phyloP scores from a whole-genome alignment of 1,139 yeast genomes.

The Geotrichum aggregatum region DNA sequence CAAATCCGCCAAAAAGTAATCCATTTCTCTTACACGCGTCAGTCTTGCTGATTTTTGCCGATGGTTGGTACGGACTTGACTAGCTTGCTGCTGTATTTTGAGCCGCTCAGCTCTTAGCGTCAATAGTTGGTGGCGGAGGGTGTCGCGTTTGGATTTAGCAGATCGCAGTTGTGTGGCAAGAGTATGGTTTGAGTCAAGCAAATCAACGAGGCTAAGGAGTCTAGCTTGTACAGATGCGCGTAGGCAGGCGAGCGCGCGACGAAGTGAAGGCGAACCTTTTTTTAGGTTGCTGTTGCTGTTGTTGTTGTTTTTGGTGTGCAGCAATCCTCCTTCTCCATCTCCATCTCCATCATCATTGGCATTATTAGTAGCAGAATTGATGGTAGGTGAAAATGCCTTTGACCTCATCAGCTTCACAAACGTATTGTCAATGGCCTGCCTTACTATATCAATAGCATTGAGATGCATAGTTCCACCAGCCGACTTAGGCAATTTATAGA shows the following conservation, averaged over 20 bases:
- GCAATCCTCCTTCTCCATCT: too few species aligned
- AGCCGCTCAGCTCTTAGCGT: constrained; percentile 26
- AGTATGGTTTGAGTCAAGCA: constrained; percentile 27
- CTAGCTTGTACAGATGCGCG: constrained; percentile 23
- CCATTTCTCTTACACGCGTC: constrained; percentile 21
- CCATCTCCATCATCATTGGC: too few species aligned
- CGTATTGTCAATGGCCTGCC: constrained; percentile 24
- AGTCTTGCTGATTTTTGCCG: constrained; percentile 16
- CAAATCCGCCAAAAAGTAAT: constrained; percentile 24
- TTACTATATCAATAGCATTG: constrained; percentile 31
- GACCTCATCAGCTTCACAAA: constrained; percentile 16
- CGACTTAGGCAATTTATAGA: constrained; percentile 17
- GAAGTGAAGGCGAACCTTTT: constrained; percentile 15
- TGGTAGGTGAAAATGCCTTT: background rate
- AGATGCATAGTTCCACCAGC: constrained; percentile 18
- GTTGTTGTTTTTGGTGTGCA: constrained; percentile 8
- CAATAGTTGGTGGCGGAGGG: constrained; percentile 25
- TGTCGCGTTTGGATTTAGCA: constrained; percentile 25
- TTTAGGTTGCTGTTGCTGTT: constrained; percentile 4
- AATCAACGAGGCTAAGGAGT: constrained; percentile 25
- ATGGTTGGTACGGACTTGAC: constrained; percentile 22
- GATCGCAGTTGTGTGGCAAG: constrained; percentile 24
- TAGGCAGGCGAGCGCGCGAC: constrained; percentile 21
- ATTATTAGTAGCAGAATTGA: too few species aligned
- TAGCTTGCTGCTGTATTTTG: constrained; percentile 24